Evolutionary conservation across 257 asterid species (phyloP), one percentile per base, ranked within the genome.

Genomic region (Salvia rosmarinus): DNA sequence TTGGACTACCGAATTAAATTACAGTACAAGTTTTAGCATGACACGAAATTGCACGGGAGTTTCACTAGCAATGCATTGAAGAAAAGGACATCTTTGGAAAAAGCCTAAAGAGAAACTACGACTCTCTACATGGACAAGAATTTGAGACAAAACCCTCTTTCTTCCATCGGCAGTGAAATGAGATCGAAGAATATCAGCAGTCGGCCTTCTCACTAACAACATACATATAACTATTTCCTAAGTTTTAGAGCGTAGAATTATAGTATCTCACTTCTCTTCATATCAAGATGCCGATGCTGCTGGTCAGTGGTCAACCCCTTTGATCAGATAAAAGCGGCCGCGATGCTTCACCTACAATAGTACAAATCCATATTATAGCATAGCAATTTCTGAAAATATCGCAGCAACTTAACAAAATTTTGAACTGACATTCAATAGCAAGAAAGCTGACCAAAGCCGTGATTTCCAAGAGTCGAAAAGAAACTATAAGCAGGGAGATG

Each of bases 241-340:
- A 50, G 25, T 50, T 55, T 1, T 9, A 50, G 9, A 7, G 4
- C 37, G 37, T 13, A 2, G 39, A 32, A 37, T 16, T 17, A 17
- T 61, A 17, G 32, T 8, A 37, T 19, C n/a, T n/a, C n/a, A n/a
- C n/a, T n/a, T n/a, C 49, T 50, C 57, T 17, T 9, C 56, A 16
- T 16, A 50, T 17, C 25, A 9, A 1, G 56, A 50, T 50, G 28
- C 7, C 25, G 10, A 54, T 55, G 39, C 9, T 25, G 19, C 12
- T 25, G 19, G 19, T 4, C 9, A 43, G 16, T 10, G n/a, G n/a
- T 71, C 64, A 65, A 32, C 40, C 44, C 28, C 67, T 64, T 58
- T 46, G 55, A 32, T 50, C 78, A 52, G 58, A 60, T 19, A 66
- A 50, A 59, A 67, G 78, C n/a, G 82, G 72, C 23, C 68, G 62